Base-by-base conservation (phyloP, 169 alveolate species). In the Cryptosporidium ryanae region DNA sequence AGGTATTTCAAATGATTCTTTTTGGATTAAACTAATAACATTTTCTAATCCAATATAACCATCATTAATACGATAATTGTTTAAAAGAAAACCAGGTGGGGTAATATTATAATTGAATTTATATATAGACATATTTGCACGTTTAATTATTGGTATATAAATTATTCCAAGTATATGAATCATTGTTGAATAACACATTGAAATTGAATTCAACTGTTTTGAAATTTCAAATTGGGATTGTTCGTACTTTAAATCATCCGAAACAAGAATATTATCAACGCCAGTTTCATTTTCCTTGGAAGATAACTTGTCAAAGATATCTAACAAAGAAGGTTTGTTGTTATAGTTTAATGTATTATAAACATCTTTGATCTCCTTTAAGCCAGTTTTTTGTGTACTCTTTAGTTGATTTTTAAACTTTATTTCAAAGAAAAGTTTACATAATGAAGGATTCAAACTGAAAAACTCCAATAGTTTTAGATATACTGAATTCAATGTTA, bases 131-230 rank as follows among this genome's bases (percentile, higher is more conserved):
- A 59, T 76, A 46, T 76, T 34, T 15, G 46, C 71, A 44, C 87
- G 87, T 31, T 76, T 55, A 17, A 76, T 76, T 44, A 76, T 8
- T 23, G 87, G 87, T 57, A 44, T 76, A 43, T 76, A 76, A 21
- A 76, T 27, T 6, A 76, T 61, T 59, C 65, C 46, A 46, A 76
- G 27, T 23, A 61, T 44, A 15, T 76, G 71, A n/a, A 61, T 23
- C 38, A 76, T 76, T 59, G 49, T 48, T 15, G 71, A 32, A 29
- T 76, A 59, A 59, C 48, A 43, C 68, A 76, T 76, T 65, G 29
- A 2, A 18, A 18, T 25, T 6, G 10, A 29, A 25, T 61, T 61
- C 7, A 61, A 6, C 1, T 55, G 25, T 52, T 68, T 10, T n/a
- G 65, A 38, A 6, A 27, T 23, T 15, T 31, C n/a, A 55, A 38